Evolutionary conservation across 2,329 filamentous ascomycete genomes (phyloP).

Genomic region (Colletotrichum eremochloae): DNA sequence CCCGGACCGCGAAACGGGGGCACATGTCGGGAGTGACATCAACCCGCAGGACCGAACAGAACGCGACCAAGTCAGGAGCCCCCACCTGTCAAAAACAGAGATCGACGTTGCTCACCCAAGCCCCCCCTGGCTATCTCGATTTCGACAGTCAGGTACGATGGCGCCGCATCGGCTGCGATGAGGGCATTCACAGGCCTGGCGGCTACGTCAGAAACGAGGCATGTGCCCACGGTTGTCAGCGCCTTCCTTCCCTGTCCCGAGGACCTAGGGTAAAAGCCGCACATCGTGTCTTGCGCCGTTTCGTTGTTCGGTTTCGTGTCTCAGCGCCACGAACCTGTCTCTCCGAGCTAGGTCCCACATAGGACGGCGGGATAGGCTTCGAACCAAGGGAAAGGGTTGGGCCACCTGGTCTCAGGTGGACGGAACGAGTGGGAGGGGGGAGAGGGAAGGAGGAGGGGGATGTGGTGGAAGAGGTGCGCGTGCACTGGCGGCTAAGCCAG

Average conservation of each 20-base stretch:
- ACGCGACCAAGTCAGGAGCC: slow-evolving; percentile 20
- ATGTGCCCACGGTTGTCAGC: slow-evolving; percentile 21
- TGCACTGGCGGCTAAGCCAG: slow-evolving; percentile 1
- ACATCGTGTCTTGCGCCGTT: slow-evolving; percentile 10
- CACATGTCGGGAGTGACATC: slow-evolving; percentile 36
- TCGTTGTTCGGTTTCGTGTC: slow-evolving; percentile 21
- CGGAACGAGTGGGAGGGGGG: not conserved
- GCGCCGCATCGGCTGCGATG: slow-evolving; percentile 27
- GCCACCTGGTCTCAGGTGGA: slow-evolving; percentile 16
- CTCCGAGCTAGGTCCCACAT: not conserved
- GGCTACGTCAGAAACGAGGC: slow-evolving; percentile 32
- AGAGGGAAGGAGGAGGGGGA: not conserved
- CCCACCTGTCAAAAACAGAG: slow-evolving; percentile 7
- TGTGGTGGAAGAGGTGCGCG: not conserved
- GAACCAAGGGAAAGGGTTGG: not conserved
- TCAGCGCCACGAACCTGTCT: slow-evolving; percentile 35
- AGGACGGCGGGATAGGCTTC: not conserved
- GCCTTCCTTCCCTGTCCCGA: not conserved
- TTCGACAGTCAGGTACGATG: slow-evolving; percentile 22
- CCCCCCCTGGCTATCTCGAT: slow-evolving; percentile 28
- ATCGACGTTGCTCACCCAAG: not conserved
- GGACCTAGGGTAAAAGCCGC: slow-evolving; percentile 2
- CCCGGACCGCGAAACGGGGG: slow-evolving; percentile 27
- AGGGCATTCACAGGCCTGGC: slow-evolving; percentile 14
- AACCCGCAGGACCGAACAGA: slow-evolving; percentile 22